Evolutionary conservation across 495 filamentous ascomycete species (phyloP).

Genomic region (Diplogelasinospora grovesii): DNA sequence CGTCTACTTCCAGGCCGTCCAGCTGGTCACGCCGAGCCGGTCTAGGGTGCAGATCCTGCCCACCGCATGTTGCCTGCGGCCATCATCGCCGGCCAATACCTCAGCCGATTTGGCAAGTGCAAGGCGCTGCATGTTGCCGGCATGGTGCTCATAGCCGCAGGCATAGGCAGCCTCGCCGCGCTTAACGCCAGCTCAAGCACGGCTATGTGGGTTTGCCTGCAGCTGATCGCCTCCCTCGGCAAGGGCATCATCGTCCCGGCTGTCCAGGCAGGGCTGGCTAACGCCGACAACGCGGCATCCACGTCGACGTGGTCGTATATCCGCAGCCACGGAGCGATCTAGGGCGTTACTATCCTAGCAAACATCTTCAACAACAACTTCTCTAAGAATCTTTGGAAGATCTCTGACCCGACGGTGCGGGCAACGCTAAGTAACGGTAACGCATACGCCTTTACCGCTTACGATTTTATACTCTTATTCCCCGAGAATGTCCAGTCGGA

Average conservation of each 20-base stretch:
- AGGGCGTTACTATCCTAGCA: slow-evolving; percentile 43
- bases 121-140: slow-evolving; percentile 34
- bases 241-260: slow-evolving; percentile 29
- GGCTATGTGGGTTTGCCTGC: slow-evolving; percentile 1
- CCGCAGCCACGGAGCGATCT: slow-evolving; percentile 40
- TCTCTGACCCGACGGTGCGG: no score
- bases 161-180: slow-evolving; percentile 36
- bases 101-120: slow-evolving; percentile 39
- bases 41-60: slow-evolving; percentile 39
- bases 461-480: no score
- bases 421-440: no score
- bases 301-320: slow-evolving; percentile 41
- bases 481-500: no score
- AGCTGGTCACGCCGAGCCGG: slow-evolving; percentile 1
- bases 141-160: slow-evolving; percentile 30
- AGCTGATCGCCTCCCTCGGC: slow-evolving; percentile 15
- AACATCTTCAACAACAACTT: slow-evolving; percentile 51
- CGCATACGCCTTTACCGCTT: no score
- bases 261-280: slow-evolving; percentile 29
- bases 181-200: slow-evolving; percentile 14
- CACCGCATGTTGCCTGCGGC: slow-evolving; percentile 27
- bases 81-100: slow-evolving; percentile 21
- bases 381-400: no score
- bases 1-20: slow-evolving; percentile 43
- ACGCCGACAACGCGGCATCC: slow-evolving; percentile 32